These are phyloP conservation scores for Pichia ethanolica DNA, from an alignment of 805 yeast genomes.

Conservation along the genomic window DNA sequence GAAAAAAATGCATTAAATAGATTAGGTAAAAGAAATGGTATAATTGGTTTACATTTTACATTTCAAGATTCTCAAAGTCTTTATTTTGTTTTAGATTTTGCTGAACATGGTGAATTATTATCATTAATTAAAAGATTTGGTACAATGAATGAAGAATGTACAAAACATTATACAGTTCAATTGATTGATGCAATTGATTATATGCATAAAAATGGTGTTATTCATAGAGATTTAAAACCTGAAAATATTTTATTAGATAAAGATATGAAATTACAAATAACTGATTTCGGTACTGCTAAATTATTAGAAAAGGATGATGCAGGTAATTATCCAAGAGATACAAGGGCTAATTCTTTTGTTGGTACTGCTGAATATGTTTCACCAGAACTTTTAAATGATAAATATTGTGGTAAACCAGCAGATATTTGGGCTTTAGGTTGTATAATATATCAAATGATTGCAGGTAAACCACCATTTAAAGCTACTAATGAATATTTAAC, in stretches of 20 bases:
- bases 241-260: slow-evolving; percentile 67
- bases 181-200: slow-evolving; percentile 63
- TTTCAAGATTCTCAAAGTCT: slow-evolving; percentile 71
- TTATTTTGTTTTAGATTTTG: slow-evolving; percentile 72
- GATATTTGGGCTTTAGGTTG: slow-evolving; percentile 61
- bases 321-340: slow-evolving; percentile 57
- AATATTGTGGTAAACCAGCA: slow-evolving; percentile 55
- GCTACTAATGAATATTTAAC: slow-evolving; percentile 78
- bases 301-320: slow-evolving; percentile 47
- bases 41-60: slow-evolving; percentile 65
- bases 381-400: slow-evolving; percentile 70
- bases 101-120: slow-evolving; percentile 71
- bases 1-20: slow-evolving; percentile 76
- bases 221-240: slow-evolving; percentile 79
- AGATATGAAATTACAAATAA: slow-evolving; percentile 55
- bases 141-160: slow-evolving; percentile 63
- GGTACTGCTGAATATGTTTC: slow-evolving; percentile 84
- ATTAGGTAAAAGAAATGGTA: slow-evolving; percentile 46
- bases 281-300: slow-evolving; percentile 84
- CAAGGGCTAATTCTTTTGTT: slow-evolving; percentile 71
- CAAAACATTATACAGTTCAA: slow-evolving; percentile 65
- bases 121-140: slow-evolving; percentile 61
- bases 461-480: slow-evolving; percentile 71
- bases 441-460: slow-evolving; percentile 53
- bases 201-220: slow-evolving; percentile 68